A percentile compares a stretch with the other conserved stretches of the same genome.
Evolutionary conservation across 139 green algal species (phyloP).

Genomic region (Micractinium conductrix): DNA sequence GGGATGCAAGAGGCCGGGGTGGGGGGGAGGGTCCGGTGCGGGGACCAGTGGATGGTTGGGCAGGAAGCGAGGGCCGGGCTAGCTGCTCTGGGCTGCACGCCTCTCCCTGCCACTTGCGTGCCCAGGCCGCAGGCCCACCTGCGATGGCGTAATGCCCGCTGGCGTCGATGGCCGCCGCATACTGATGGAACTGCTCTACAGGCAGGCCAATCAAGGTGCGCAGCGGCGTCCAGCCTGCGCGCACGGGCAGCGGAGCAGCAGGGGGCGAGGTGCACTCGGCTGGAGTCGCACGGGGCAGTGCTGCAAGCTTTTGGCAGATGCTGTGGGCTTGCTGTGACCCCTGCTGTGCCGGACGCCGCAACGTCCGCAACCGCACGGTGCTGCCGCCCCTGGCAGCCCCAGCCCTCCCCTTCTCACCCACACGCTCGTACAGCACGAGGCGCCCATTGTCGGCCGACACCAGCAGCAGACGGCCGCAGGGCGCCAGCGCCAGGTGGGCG

Average conservation of each 20-base stretch:
- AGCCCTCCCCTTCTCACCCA: constrained; percentile 26
- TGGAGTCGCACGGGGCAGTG: too few species aligned
- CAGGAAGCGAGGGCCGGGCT: not conserved
- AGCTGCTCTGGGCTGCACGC: not conserved
- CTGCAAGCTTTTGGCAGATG: too few species aligned
- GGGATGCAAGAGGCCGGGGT: too few species aligned
- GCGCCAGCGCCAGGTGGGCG: constrained; percentile 55
- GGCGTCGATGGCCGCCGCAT: constrained; percentile 33
- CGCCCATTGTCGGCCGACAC: constrained; percentile 63
- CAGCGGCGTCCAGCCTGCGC: constrained; percentile 41
- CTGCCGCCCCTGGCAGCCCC: not conserved
- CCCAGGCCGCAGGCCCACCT: constrained; percentile 5
- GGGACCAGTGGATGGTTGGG: not conserved
- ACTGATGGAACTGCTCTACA: constrained; percentile 52
- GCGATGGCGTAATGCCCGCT: constrained; percentile 47
- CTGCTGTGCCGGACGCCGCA: too few species aligned
- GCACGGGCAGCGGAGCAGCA: not conserved
- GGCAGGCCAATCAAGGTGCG: constrained; percentile 51
- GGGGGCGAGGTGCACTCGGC: not conserved
- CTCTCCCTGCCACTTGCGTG: too few species aligned
- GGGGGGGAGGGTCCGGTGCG: not conserved
- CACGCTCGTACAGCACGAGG: constrained; percentile 52
- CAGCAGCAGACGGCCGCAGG: constrained; percentile 53
- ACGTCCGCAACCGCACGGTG: too few species aligned
- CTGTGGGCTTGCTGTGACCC: too few species aligned